These are phyloP conservation scores for Endocarpon pusillum DNA, from an alignment of 495 filamentous ascomycete genomes.

Conservation along the genomic window DNA sequence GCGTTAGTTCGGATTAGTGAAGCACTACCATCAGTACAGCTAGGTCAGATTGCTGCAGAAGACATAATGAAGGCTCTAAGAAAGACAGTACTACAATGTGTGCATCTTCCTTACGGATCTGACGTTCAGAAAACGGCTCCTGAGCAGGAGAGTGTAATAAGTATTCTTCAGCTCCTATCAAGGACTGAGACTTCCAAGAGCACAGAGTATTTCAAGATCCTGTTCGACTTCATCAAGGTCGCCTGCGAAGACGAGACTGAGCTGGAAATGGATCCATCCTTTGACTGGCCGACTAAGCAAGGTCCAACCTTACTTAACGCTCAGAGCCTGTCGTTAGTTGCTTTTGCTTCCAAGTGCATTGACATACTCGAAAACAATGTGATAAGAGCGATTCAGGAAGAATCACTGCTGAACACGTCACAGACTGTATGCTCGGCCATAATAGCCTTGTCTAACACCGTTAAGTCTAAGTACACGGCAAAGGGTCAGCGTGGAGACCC, in stretches of 20 bases:
- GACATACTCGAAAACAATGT: too few relatives aligned
- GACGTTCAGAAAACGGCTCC: background rate
- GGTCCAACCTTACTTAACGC: background rate
- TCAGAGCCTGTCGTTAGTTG: background rate
- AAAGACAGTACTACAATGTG: background rate
- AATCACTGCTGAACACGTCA: too few relatives aligned
- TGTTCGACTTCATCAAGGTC: background rate
- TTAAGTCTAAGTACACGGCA: too few relatives aligned
- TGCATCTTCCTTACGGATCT: background rate
- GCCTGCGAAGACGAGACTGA: background rate
- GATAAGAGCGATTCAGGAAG: too few relatives aligned
- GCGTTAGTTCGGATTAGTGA: background rate
- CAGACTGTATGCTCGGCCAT: too few relatives aligned
- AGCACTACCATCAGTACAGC: background rate
- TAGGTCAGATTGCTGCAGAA: background rate
- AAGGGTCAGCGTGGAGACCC: too few relatives aligned
- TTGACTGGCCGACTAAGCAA: background rate
- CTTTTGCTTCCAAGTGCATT: too few relatives aligned
- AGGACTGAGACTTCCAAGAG: background rate
- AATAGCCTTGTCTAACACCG: too few relatives aligned
- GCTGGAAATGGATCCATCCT: background rate
- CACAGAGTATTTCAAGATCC: background rate
- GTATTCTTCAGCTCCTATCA: background rate
- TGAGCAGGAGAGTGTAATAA: background rate
- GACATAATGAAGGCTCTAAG: background rate